phyloP scores from a whole-genome alignment of 306 rosid species.

The Inga laurina region DNA sequence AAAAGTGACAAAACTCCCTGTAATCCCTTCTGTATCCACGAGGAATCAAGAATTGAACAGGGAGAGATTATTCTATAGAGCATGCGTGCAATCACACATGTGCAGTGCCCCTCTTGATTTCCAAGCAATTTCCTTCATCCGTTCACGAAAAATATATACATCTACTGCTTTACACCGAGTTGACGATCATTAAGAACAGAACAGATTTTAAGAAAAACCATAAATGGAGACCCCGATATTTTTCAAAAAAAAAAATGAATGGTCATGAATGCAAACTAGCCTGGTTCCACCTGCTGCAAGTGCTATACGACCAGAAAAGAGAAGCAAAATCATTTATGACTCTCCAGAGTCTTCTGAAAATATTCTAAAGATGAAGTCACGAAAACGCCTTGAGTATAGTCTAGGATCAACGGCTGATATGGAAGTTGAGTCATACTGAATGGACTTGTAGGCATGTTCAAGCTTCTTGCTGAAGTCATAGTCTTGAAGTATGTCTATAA shows the following conservation, averaged over 20 bases:
- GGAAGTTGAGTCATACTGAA: slow-evolving; percentile 85
- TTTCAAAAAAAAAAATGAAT: not conserved
- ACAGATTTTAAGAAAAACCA: not conserved
- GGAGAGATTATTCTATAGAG: slow-evolving; percentile 14
- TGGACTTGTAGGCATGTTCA: slow-evolving; percentile 94
- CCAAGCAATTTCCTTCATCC: slow-evolving; percentile 17
- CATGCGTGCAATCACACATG: slow-evolving; percentile 27
- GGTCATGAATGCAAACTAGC: not conserved
- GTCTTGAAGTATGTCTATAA: slow-evolving; percentile 97
- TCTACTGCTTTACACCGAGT: slow-evolving; percentile 17
- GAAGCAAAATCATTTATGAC: slow-evolving; percentile 17
- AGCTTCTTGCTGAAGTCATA: slow-evolving; percentile 98
- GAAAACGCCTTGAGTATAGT: slow-evolving; percentile 89
- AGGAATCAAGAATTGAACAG: slow-evolving; percentile 6
- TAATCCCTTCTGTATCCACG: not conserved
- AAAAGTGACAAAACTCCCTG: slow-evolving; percentile 12
- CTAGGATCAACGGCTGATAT: slow-evolving; percentile 94
- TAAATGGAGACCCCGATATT: too few species aligned
- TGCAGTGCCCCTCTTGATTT: slow-evolving; percentile 19
- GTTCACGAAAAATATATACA: not conserved
- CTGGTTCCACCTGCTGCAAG: not conserved
- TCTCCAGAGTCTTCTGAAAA: slow-evolving; percentile 54
- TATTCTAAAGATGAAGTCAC: slow-evolving; percentile 71
- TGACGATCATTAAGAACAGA: slow-evolving; percentile 5
- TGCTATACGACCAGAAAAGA: slow-evolving; percentile 1